phyloP scores from a whole-genome alignment of 306 rosid species.

The Pyrus communis region DNA sequence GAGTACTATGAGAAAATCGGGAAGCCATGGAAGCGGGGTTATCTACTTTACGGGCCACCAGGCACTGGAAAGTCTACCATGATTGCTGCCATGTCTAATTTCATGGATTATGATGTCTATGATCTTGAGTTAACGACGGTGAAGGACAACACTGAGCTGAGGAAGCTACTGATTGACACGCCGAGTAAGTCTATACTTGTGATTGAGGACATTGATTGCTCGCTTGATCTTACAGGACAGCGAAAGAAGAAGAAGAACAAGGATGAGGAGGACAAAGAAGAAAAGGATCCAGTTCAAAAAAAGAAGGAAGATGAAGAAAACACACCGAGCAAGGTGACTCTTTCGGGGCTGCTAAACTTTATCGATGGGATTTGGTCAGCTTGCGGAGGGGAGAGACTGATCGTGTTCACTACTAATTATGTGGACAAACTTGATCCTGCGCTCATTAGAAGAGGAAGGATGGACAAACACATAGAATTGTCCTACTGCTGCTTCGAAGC shows the following conservation, averaged over 20 bases:
- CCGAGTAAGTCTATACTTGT: constrained; percentile 32
- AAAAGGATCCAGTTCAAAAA: constrained; percentile 7
- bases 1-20: constrained; percentile 31
- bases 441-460: constrained; percentile 52
- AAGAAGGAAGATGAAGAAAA: constrained; percentile 18
- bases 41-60: constrained; percentile 39
- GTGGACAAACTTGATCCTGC: constrained; percentile 64
- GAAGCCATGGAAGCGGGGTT: constrained; percentile 42
- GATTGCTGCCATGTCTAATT: constrained; percentile 40
- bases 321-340: constrained; percentile 39
- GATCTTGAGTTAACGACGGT: constrained; percentile 35
- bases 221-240: constrained; percentile 44
- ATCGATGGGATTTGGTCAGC: constrained; percentile 85
- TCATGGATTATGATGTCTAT: constrained; percentile 31
- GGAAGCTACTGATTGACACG: constrained; percentile 25
- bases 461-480: constrained; percentile 69
- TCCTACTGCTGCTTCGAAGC: constrained; percentile 58
- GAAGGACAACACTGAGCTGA: constrained; percentile 29
- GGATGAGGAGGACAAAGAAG: constrained; percentile 2
- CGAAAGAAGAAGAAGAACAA: constrained; percentile 11
- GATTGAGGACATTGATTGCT: constrained; percentile 44
- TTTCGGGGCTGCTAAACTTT: constrained; percentile 56
- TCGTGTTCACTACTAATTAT: constrained; percentile 58
- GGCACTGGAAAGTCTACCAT: constrained; percentile 46
- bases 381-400: constrained; percentile 57